Evolutionary conservation across 768 basidiomycete species (phyloP).

Genomic region (Tephrocybe sp.): DNA sequence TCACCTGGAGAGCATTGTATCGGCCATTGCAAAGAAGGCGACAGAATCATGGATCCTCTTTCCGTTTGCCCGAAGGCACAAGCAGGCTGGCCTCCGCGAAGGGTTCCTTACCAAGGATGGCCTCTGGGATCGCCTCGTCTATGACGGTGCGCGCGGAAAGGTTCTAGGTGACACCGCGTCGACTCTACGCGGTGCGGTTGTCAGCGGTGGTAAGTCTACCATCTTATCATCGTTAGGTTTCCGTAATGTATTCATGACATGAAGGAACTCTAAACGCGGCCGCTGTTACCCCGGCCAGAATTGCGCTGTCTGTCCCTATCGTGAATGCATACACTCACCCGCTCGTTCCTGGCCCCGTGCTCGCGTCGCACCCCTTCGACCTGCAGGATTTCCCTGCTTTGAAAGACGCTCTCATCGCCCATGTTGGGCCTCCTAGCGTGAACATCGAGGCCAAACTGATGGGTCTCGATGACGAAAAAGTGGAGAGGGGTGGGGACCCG

Average conservation of each 20-base stretch:
- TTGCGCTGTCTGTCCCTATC: slow-evolving; percentile 75
- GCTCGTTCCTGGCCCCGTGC: slow-evolving; percentile 69
- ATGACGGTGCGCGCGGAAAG: slow-evolving; percentile 60
- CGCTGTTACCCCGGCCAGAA: slow-evolving; percentile 58
- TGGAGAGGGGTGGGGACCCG: slow-evolving; percentile 70
- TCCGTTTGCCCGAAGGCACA: slow-evolving; percentile 75
- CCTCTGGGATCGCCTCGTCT: slow-evolving; percentile 81
- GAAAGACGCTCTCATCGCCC: slow-evolving; percentile 32
- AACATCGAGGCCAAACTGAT: slow-evolving; percentile 84
- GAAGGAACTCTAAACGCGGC: slow-evolving; percentile 50
- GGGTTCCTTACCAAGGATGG: slow-evolving; percentile 78
- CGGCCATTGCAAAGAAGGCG: slow-evolving; percentile 51
- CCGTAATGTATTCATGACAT: too few relatives aligned
- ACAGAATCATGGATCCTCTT: slow-evolving; percentile 52
- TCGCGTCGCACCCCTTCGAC: slow-evolving; percentile 83
- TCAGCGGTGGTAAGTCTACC: slow-evolving; percentile 61
- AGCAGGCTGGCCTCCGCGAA: slow-evolving; percentile 60
- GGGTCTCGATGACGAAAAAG: slow-evolving; percentile 58
- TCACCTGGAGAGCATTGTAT: slow-evolving; percentile 55
- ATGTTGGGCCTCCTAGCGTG: slow-evolving; percentile 77
- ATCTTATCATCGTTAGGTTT: not conserved
- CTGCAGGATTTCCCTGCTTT: slow-evolving; percentile 63
- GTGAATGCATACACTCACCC: slow-evolving; percentile 62
- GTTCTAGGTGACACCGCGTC: slow-evolving; percentile 60
- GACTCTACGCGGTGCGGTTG: slow-evolving; percentile 63